Conservation (phyloP, 306 rosid species). For the Acmispon strigosus region DNA sequence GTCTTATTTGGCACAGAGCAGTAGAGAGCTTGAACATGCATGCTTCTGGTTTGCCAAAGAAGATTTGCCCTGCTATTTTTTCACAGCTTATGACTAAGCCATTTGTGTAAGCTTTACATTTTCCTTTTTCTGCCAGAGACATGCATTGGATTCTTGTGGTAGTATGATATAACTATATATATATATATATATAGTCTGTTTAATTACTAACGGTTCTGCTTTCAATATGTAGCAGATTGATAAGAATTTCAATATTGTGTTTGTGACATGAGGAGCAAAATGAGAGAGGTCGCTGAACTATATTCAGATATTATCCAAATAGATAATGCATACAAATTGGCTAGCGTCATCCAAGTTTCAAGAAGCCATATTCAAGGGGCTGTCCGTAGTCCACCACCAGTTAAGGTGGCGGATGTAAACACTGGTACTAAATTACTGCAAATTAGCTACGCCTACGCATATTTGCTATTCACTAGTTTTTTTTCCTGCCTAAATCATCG, state of each 20-base stretch:
- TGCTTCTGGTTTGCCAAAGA: slow-evolving; percentile 67
- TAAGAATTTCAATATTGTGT: not conserved
- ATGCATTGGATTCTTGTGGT: not conserved
- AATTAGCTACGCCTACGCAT: too few species aligned
- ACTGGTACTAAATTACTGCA: too few species aligned
- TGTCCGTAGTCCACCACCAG: too few species aligned
- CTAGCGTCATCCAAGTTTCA: too few species aligned
- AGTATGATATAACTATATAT: not conserved
- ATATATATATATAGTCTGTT: not conserved
- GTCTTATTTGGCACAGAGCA: slow-evolving; percentile 58
- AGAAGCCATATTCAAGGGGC: too few species aligned
- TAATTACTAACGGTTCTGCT: not conserved
- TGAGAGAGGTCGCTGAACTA: too few species aligned
- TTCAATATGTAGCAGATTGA: slow-evolving; percentile 6
- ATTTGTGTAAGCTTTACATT: not conserved
- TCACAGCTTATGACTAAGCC: not conserved
- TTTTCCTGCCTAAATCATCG: too few species aligned
- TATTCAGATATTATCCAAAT: too few species aligned
- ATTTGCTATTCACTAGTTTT: too few species aligned
- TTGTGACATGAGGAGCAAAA: not conserved
- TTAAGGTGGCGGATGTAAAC: too few species aligned
- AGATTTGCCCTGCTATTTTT: slow-evolving; percentile 88
- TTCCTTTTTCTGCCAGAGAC: not conserved
- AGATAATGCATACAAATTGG: not conserved
- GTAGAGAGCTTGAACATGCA: slow-evolving; percentile 9